Evolutionary conservation across 192 early-diverging fungal genomes (phyloP), one percentile per base, ranked within the genome.

Genomic region (Coemansia sp.): DNA sequence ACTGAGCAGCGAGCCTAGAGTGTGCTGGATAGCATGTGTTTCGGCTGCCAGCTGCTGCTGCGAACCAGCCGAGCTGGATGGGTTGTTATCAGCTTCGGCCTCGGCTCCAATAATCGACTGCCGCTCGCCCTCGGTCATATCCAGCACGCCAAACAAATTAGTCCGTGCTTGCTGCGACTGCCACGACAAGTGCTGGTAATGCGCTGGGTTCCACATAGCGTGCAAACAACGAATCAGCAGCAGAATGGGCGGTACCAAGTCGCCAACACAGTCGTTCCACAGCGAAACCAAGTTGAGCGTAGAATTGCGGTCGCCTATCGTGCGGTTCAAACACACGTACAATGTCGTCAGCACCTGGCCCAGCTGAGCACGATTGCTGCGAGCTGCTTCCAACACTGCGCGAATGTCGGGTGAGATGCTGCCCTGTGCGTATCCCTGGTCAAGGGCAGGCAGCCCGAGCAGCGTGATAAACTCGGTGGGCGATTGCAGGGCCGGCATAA

Each of bases 291-390:
- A 49, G 1, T 25, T 29, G 14, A 12, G 61, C 11, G 24, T 25
- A 7, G 60, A 25, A 0, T 21, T 45, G 37, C 52, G 47, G 17
- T 21, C 24, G 35, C 51, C 64, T 49, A 80, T 27, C 0, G 77
- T 74, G 65, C 77, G 77, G 37, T 54, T 52, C 41, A 80, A 50
- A 45, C 69, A 74, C 19, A 74, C 56, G 6, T 68, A 62, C 61
- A 80, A 59, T 27, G 69, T 65, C 25, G 65, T 39, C 58, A 80
- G 51, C 1, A 64, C 57, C 22, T 65, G 59, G 21, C 60, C 5
- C 55, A 74, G 45, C 5, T 47, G 23, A 45, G 45, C 41, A 4
- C 77, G 67, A 0, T 32, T 11, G 1, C 15, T 48, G 1, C 77
- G 72, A 14, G 72, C 72, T 2, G 35, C 51, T 8, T 59, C 55